Evolutionary conservation across 768 basidiomycete genomes (phyloP).

Genomic region (Boletus pseudopeckii): DNA sequence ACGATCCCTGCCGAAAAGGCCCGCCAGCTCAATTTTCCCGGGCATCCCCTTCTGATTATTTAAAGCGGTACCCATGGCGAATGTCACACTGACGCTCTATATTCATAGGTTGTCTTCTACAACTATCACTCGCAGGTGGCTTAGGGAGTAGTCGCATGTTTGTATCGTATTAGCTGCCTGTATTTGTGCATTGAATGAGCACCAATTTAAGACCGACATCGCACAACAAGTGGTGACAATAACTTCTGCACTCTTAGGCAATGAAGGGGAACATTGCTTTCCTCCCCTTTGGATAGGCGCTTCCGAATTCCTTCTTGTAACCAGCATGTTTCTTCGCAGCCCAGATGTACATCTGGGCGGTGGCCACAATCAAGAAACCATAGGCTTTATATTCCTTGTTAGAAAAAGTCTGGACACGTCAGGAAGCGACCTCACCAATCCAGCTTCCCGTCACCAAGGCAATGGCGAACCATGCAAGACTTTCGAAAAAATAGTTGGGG

Average conservation of each 20-base stretch:
- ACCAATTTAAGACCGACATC: background rate
- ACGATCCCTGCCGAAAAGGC: conserved; percentile 74
- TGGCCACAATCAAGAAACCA: conserved; percentile 61
- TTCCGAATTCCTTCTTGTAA: conserved; percentile 94
- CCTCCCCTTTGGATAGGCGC: conserved; percentile 69
- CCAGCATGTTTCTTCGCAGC: conserved; percentile 84
- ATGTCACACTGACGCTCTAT: background rate
- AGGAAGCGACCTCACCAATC: conserved; percentile 49
- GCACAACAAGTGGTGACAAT: background rate
- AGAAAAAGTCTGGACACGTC: background rate
- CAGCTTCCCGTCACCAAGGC: conserved; percentile 74
- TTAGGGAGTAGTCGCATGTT: background rate
- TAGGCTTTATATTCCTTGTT: conserved; percentile 40
- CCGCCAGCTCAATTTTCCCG: conserved; percentile 72
- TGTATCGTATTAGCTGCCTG: background rate
- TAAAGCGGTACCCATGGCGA: background rate
- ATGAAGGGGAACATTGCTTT: conserved; percentile 77
- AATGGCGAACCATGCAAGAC: conserved; percentile 68
- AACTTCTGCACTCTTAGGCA: conserved; percentile 6
- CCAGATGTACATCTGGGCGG: conserved; percentile 78
- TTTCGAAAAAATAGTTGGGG: conserved; percentile 96
- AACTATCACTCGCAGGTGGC: background rate
- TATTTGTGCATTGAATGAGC: background rate
- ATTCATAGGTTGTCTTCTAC: background rate
- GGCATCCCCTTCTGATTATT: conserved; percentile 69